Percentiles rank a stretch among this genome's conserved stretches.
phyloP scores from a whole-genome alignment of 176 grass and related monocot genomes.

The Bothriochloa decipiens region DNA sequence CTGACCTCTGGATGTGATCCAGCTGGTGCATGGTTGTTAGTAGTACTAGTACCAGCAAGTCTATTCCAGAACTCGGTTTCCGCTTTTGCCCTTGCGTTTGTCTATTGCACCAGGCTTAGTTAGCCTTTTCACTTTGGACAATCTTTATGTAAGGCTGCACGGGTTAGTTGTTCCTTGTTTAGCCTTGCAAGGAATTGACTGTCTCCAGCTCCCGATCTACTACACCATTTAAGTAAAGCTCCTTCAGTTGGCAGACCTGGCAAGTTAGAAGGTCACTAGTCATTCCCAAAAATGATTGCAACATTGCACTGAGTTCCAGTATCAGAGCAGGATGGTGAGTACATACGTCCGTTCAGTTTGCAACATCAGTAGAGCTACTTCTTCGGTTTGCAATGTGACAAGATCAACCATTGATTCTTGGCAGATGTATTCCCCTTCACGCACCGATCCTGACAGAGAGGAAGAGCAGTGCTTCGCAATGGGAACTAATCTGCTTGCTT shows the following conservation, averaged over 20 bases:
- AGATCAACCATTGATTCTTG: slow-evolving; percentile 39
- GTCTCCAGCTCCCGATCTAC: slow-evolving; percentile 57
- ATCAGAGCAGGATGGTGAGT: slow-evolving; percentile 41
- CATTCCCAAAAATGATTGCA: slow-evolving; percentile 46
- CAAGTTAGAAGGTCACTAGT: slow-evolving; percentile 38
- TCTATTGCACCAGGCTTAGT: slow-evolving; percentile 55
- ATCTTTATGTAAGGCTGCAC: slow-evolving; percentile 82
- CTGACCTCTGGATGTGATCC: slow-evolving; percentile 59
- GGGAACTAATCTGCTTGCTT: slow-evolving; percentile 53
- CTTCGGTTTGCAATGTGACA: slow-evolving; percentile 22
- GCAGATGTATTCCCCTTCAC: slow-evolving; percentile 57
- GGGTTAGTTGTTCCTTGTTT: slow-evolving; percentile 79
- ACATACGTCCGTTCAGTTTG: slow-evolving; percentile 18
- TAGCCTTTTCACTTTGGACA: slow-evolving; percentile 94
- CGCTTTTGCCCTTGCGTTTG: slow-evolving; percentile 53
- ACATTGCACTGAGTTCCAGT: slow-evolving; percentile 37
- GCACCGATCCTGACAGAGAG: slow-evolving; percentile 42
- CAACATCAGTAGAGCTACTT: background rate
- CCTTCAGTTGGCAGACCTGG: slow-evolving; percentile 52
- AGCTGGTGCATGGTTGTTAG: slow-evolving; percentile 71
- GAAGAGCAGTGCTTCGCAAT: slow-evolving; percentile 50
- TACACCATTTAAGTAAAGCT: slow-evolving; percentile 69
- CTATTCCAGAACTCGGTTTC: slow-evolving; percentile 49
- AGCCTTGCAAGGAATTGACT: slow-evolving; percentile 86
- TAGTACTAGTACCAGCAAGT: slow-evolving; percentile 46